Evolutionary conservation across 768 basidiomycete species (phyloP).

Genomic region (Grammothele lineata): DNA sequence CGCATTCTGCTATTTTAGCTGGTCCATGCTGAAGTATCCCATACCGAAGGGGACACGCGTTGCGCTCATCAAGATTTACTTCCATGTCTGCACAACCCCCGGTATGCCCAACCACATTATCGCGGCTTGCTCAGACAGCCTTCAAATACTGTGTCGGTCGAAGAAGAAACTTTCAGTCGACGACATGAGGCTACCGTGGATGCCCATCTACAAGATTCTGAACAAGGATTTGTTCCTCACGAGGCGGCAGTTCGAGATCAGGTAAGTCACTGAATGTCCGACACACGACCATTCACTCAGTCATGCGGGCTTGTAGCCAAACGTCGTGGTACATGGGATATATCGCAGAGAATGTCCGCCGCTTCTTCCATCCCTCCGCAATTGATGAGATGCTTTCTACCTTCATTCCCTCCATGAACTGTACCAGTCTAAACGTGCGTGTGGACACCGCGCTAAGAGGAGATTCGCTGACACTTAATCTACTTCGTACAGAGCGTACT

Average conservation of each 20-base stretch:
- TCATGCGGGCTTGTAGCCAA: constrained; percentile 40
- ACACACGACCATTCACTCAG: background rate
- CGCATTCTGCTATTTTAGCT: constrained; percentile 40
- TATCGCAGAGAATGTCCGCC: constrained; percentile 59
- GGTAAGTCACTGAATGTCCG: constrained; percentile 37
- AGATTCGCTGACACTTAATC: background rate
- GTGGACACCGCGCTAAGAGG: background rate
- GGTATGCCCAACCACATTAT: constrained; percentile 71
- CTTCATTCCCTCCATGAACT: constrained; percentile 77
- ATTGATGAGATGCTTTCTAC: constrained; percentile 85
- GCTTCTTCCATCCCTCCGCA: constrained; percentile 88
- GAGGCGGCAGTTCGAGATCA: constrained; percentile 74
- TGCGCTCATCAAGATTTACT: constrained; percentile 72
- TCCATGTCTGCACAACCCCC: constrained; percentile 68
- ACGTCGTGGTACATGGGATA: constrained; percentile 76
- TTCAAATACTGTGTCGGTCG: constrained; percentile 56
- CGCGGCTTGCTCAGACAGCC: constrained; percentile 60
- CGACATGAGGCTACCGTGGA: constrained; percentile 81
- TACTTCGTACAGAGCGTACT: constrained; percentile 55
- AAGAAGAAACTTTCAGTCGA: constrained; percentile 73
- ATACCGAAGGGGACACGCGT: constrained; percentile 79
- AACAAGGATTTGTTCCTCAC: constrained; percentile 73
- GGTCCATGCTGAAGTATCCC: constrained; percentile 82
- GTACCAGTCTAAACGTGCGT: constrained; percentile 68
- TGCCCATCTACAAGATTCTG: constrained; percentile 68